A percentile compares a stretch with the other conserved stretches of the same genome.
These are phyloP conservation scores for Salinomyces thailandicus DNA, from an alignment of 2,329 filamentous ascomycete genomes.

Conservation along the genomic window DNA sequence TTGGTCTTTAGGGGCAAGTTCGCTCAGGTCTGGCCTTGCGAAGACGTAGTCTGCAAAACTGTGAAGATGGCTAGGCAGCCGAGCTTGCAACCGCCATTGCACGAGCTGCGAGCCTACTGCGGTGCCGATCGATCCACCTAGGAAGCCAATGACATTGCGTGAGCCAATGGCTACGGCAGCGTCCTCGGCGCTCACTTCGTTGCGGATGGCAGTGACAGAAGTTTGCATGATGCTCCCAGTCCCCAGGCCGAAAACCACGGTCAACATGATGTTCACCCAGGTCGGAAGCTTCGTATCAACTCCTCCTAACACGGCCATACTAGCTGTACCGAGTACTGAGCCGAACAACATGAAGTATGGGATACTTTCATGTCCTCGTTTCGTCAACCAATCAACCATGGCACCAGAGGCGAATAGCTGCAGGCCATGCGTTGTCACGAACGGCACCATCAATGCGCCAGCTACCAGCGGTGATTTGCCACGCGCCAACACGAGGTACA, in stretches of 20 bases:
- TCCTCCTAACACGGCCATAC: conserved; percentile 7
- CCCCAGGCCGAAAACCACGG: conserved; percentile 12
- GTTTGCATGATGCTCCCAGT: conserved; percentile 16
- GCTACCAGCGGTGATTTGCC: conserved; percentile 8
- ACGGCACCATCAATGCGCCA: conserved; percentile 10
- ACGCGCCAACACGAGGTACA: conserved; percentile 11
- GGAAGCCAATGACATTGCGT: conserved; percentile 15
- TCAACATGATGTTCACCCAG: conserved; percentile 6
- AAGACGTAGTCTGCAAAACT: neutral
- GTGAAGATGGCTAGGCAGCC: neutral
- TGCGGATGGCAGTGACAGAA: conserved; percentile 13
- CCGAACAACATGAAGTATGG: conserved; percentile 11
- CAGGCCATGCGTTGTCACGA: conserved; percentile 12
- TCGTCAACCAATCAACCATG: neutral
- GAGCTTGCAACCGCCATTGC: neutral
- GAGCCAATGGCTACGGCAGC: conserved; percentile 13
- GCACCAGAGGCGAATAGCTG: neutral
- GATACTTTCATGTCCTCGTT: conserved; percentile 8
- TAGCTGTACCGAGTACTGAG: conserved; percentile 11
- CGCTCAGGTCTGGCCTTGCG: neutral
- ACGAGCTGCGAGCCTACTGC: conserved; percentile 4
- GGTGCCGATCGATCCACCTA: conserved; percentile 15
- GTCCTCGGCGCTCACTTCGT: conserved; percentile 10
- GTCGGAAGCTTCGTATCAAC: neutral
- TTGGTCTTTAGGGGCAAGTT: neutral